Base-by-base conservation (phyloP, 2,329 filamentous ascomycete genomes). In the Aspergillus novofumigatus region DNA sequence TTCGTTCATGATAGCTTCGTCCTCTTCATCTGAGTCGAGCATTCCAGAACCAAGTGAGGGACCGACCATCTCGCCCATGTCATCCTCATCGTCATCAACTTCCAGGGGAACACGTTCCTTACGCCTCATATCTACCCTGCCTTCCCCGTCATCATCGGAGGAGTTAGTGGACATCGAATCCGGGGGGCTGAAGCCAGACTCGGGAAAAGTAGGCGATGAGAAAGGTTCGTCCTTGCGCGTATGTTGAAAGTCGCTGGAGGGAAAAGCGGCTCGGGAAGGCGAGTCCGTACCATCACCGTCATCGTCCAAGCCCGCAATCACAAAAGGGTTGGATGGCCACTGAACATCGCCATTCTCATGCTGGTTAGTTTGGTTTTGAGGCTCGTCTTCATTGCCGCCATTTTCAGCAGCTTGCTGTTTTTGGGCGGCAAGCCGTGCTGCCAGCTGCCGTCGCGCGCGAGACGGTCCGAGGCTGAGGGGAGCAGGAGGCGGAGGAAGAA, bases 391-490 rank as follows among this genome's bases (percentile, higher is more conserved):
- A 9, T 65, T 61, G 21, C 62, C 67, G 32, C 65, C 75, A 1
- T 80, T 72, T 45, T 75, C 76, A 25, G 78, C 74, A 5, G 80
- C 75, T 62, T 85, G 84, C 72, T 90, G 88, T 64, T 86, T 85
- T 63, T 91, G 89, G 75, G 89, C 84, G 2, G 90, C 85, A 67
- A 97, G 81, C 11, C 92, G 86, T 11, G 90, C 90, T n/a, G 92
- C 92, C n/a, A 97, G 83, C 73, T 96, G 91, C 55, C 91, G 82
- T 52, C 93, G 86, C 7, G 93, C 93, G 53, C 93, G 86, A 7
- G 91, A 95, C 2, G 93, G 92, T 0, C 90, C 87, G 38, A 93
- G 86, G 71, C 93, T 94, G 67, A 96, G 80, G 11, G 92, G 91
- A 32, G 90, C 87, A 23, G 86, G 89, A n/a, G 88, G 88, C 1